Evolutionary conservation across 768 basidiomycete genomes (phyloP), one percentile per base, ranked within the genome.

Genomic region (Termitomyces sp.): DNA sequence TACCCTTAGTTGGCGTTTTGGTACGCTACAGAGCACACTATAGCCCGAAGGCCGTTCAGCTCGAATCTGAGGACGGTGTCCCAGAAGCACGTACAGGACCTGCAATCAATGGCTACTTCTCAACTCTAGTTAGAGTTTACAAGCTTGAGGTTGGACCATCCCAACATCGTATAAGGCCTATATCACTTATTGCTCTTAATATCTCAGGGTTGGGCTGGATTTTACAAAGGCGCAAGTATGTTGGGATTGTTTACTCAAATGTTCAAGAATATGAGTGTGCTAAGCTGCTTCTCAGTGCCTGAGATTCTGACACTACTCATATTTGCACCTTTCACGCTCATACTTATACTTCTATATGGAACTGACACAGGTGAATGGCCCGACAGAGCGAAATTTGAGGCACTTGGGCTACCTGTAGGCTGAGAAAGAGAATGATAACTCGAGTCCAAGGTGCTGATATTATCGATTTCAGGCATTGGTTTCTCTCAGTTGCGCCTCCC

Each of bases 21-120:
- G 84, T 92, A 4, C 79, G 89, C 51, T 84, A 88, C 66, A 77
- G 91, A 70, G 88, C 87, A 20, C 90, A 92, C 66, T 92, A 88
- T 74, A 90, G 87, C 63, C 90, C 91, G 1, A 88, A 87, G 68
- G 87, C 86, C 33, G 80, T 93, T 35, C 87, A 85, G 53, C 78
- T 92, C 28, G 89, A 90, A 67, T 73, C 78, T n/a, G 60, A 54
- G 28, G 88, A 89, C 24, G 83, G 78, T 47, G 84, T 80, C 8
- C 42, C 18, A 44, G 43, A 45, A 54, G 32, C 30, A 14, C 78
- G 87, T 61, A 85, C 87, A 4, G 86, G 85, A 4, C 90, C 90
- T 58, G 77, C 86, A 8, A 77, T 92, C 54, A 79, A 78, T 12
- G 83, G 85, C 1, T 90, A 85, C 72, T 80, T 89, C 63, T 81